Conservation (phyloP, 306 rosid species). For the Cicer arietinum region DNA sequence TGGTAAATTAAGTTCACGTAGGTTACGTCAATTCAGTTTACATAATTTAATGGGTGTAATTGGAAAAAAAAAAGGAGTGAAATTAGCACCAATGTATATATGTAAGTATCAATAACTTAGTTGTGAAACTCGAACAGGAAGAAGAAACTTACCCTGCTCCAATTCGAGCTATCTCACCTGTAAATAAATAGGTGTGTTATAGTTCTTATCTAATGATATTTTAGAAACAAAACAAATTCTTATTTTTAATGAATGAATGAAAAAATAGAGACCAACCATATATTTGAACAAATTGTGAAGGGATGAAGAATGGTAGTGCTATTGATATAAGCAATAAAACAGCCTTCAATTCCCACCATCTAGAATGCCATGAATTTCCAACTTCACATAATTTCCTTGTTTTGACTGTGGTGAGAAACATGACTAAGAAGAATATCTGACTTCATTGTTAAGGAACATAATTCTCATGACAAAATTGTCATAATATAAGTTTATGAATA, state of each 20-base stretch:
- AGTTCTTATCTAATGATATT: conserved; percentile 15
- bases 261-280: conserved; percentile 61
- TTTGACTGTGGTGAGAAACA: conserved; percentile 72
- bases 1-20: too few relatives aligned
- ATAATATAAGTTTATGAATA: not conserved
- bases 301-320: conserved; percentile 62
- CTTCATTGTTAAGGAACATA: conserved; percentile 58
- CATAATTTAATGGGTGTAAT: too few relatives aligned
- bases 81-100: too few relatives aligned
- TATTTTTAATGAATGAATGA: not conserved
- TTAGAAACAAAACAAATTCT: not conserved
- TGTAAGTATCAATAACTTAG: too few relatives aligned
- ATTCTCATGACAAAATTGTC: not conserved
- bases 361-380: conserved; percentile 81
- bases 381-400: conserved; percentile 66
- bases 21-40: too few relatives aligned
- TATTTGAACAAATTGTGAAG: conserved; percentile 61
- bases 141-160: conserved; percentile 79
- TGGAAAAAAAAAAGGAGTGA: too few relatives aligned
- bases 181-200: conserved; percentile 33
- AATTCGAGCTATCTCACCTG: conserved; percentile 86
- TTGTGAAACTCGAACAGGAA: not conserved
- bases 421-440: conserved; percentile 80
- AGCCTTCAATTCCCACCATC: conserved; percentile 73
- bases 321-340: conserved; percentile 62